Conservation (phyloP, 2,329 filamentous ascomycete genomes). For the Fonsecaea pugnacius region DNA sequence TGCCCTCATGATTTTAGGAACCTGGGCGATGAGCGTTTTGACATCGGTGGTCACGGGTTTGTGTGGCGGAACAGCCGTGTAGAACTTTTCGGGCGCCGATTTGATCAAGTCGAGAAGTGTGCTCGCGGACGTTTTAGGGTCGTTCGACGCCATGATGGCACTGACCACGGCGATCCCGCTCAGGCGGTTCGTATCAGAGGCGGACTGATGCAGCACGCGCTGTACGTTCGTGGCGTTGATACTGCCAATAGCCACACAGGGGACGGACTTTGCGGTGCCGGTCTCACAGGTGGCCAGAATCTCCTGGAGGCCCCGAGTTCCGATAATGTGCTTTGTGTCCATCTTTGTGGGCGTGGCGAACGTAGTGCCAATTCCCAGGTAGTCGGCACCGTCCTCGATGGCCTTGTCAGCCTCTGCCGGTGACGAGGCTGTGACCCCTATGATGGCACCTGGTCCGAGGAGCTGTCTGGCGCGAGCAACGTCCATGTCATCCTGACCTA, state of each 20-base stretch:
- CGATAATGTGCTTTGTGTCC: constrained; percentile 81
- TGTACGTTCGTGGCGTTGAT: constrained; percentile 78
- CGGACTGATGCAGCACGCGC: constrained; percentile 73
- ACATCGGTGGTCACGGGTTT: constrained; percentile 36
- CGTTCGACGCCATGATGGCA: constrained; percentile 75
- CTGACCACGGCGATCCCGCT: constrained; percentile 88
- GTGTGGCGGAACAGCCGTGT: constrained; percentile 38
- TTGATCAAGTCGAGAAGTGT: constrained; percentile 63
- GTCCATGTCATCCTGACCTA: constrained; percentile 94
- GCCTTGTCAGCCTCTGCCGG: constrained; percentile 73
- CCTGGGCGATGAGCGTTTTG: constrained; percentile 42
- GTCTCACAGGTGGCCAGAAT: constrained; percentile 67
- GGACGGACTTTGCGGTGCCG: constrained; percentile 49
- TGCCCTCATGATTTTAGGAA: constrained; percentile 59
- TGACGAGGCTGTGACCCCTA: constrained; percentile 84
- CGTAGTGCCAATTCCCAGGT: constrained; percentile 87
- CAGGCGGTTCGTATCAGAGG: constrained; percentile 49
- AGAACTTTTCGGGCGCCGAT: constrained; percentile 40
- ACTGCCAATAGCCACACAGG: constrained; percentile 84
- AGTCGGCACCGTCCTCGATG: constrained; percentile 77
- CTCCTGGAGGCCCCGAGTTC: constrained; percentile 69
- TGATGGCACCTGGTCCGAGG: constrained; percentile 76
- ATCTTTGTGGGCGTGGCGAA: constrained; percentile 88
- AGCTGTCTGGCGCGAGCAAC: constrained; percentile 69
- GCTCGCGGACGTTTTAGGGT: constrained; percentile 67